Percentiles rank a stretch among this genome's conserved stretches.
Evolutionary conservation across 306 rosid species (phyloP).

Genomic region (Vigna unguiculata): DNA sequence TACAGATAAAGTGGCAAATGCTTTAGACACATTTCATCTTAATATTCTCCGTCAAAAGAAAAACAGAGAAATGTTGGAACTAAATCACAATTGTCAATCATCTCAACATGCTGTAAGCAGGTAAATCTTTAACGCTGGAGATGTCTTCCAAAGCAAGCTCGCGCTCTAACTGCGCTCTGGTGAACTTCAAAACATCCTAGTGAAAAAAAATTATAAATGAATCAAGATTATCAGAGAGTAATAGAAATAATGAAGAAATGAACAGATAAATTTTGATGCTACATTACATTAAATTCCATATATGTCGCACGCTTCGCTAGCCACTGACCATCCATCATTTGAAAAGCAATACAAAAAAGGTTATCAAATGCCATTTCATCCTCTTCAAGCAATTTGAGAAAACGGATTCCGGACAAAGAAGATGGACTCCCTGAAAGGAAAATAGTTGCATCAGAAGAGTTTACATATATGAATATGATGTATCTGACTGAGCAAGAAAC

Average conservation of each 20-base stretch:
- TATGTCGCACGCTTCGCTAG: slow-evolving; percentile 91
- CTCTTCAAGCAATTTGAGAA: slow-evolving; percentile 66
- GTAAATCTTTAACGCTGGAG: slow-evolving; percentile 73
- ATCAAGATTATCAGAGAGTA: background rate
- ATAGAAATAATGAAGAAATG: background rate
- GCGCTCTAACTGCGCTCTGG: slow-evolving; percentile 85
- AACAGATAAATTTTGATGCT: slow-evolving; percentile 13
- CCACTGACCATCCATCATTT: slow-evolving; percentile 98
- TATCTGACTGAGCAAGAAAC: background rate
- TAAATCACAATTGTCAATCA: slow-evolving; percentile 43
- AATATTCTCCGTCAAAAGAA: slow-evolving; percentile 11
- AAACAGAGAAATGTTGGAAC: background rate
- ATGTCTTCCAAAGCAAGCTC: slow-evolving; percentile 94
- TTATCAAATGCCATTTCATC: slow-evolving; percentile 93
- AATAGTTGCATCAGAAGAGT: slow-evolving; percentile 24
- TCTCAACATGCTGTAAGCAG: slow-evolving; percentile 82
- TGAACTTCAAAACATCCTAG: slow-evolving; percentile 87
- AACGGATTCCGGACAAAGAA: slow-evolving; percentile 67
- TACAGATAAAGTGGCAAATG: slow-evolving; percentile 30
- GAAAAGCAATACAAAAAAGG: slow-evolving; percentile 82
- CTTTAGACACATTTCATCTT: slow-evolving; percentile 36
- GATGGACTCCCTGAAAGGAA: slow-evolving; percentile 68
- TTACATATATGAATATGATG: background rate
- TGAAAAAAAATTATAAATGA: slow-evolving; percentile 12
- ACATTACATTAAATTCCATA: slow-evolving; percentile 87